phyloP scores from a whole-genome alignment of 441 rosid genomes.

The Erodium trifolium region DNA sequence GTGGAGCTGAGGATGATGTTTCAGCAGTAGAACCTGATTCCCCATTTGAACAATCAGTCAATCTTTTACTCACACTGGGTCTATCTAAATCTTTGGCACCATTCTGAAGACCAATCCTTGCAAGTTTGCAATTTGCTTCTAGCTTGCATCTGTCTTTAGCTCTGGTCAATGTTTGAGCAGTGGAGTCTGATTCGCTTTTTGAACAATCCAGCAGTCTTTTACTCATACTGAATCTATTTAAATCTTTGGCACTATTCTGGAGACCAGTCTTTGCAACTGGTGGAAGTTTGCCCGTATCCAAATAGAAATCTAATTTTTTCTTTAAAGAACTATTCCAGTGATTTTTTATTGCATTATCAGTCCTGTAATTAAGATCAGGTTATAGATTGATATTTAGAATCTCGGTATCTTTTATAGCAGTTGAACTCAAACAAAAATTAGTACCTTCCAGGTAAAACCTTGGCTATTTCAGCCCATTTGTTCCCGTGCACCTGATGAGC shows the following conservation, averaged over 20 bases:
- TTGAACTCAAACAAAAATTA: no score
- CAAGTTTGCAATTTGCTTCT: constrained; percentile 34
- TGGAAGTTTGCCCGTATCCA: constrained; percentile 68
- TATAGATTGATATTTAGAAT: background rate
- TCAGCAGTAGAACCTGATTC: constrained; percentile 45
- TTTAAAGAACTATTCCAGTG: constrained; percentile 99
- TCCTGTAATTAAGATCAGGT: constrained; percentile 36
- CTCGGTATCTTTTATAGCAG: no score
- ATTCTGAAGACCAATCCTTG: constrained; percentile 37
- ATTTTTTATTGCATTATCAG: constrained; percentile 88
- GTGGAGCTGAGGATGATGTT: constrained; percentile 31
- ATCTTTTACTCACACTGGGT: constrained; percentile 26
- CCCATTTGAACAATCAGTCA: constrained; percentile 29
- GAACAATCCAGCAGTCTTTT: constrained; percentile 29
- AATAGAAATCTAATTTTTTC: constrained; percentile 72
- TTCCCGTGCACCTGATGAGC: constrained; percentile 77
- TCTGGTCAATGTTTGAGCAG: constrained; percentile 45
- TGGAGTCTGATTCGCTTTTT: constrained; percentile 41
- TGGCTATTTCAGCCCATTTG: constrained; percentile 98
- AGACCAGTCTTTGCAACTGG: constrained; percentile 38
- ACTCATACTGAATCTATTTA: constrained; percentile 19
- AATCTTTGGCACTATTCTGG: constrained; percentile 37
- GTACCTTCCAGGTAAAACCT: constrained; percentile 94
- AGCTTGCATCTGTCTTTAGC: constrained; percentile 32
- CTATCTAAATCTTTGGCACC: constrained; percentile 31